Percentiles rank a stretch among this genome's conserved stretches.
Conservation (phyloP, 371 early-diverging fungal genomes). For the Lichtheimia ornata region DNA sequence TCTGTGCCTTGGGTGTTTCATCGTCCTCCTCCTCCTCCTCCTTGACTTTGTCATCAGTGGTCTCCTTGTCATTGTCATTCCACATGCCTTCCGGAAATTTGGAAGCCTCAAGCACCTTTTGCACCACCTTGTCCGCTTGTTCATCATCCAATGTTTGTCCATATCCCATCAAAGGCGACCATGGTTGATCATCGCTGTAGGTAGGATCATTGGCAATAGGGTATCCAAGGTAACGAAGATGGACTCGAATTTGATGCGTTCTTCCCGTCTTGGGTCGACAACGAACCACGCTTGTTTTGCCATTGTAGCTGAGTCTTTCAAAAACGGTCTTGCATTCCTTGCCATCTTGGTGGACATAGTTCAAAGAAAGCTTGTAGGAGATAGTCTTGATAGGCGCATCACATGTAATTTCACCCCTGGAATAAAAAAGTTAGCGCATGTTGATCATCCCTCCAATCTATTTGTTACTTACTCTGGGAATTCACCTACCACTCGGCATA, state of each 20-base stretch:
- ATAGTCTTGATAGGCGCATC: slow-evolving; percentile 82
- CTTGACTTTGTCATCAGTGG: not conserved
- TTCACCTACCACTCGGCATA: slow-evolving; percentile 83
- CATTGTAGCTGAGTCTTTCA: slow-evolving; percentile 65
- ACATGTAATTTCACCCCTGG: slow-evolving; percentile 55
- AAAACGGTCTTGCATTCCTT: slow-evolving; percentile 80
- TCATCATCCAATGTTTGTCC: slow-evolving; percentile 10
- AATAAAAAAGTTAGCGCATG: not conserved
- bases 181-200: slow-evolving; percentile 29
- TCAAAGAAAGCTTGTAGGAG: slow-evolving; percentile 84
- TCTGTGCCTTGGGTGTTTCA: slow-evolving; percentile 13
- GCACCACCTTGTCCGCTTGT: slow-evolving; percentile 2
- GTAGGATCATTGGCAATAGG: slow-evolving; percentile 98
- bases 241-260: slow-evolving; percentile 99
- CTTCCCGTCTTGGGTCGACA: slow-evolving; percentile 94
- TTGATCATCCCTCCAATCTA: not conserved
- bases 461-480: slow-evolving; percentile 72
- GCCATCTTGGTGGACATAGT: slow-evolving; percentile 80
- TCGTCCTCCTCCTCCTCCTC: slow-evolving; percentile 7
- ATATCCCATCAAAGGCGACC: slow-evolving; percentile 3
- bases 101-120: slow-evolving; percentile 7
- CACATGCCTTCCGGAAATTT: slow-evolving; percentile 21
- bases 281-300: slow-evolving; percentile 65
- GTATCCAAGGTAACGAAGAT: slow-evolving; percentile 92
- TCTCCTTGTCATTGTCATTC: slow-evolving; percentile 13